Evolutionary conservation across 1,139 yeast species (phyloP), one percentile per base, ranked within the genome.

Genomic region (Pichia sp.): DNA sequence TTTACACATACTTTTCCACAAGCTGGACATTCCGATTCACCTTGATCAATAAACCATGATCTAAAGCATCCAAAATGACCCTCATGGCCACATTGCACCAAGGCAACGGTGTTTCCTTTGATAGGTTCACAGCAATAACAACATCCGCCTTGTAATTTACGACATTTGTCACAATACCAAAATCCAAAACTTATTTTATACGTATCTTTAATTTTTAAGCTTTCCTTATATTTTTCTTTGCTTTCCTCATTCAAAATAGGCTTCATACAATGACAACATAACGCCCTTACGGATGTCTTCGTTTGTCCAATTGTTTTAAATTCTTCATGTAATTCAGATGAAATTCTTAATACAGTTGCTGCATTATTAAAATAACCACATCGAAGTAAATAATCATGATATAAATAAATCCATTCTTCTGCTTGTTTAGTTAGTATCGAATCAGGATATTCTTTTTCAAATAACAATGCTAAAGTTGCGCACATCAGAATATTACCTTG

Each of bases 81-180:
- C 45, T 81, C 73, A 62, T 92, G 97, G 0, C 97, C 97, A 67
- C 97, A 92, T 39, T 69, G 74, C 43, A 86, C 65, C 24, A 81
- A 67, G n/a, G 78, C 78, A 25, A 85, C 76, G 10, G 82, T 74
- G 44, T 85, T 68, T 0, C 95, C 95, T 55, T 75, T 77, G 55
- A 90, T 72, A 3, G 96, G 92, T 57, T 78, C 82, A 50, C 82
- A 73, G 60, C 97, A 92, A 51, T 83, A 77, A n/a, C 82, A 72
- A 62, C 97, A 92, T 36, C 80, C 76, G 52, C 77, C 82, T 51
- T 78, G 82, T 28, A 70, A 69, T 38, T 64, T 68, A 4, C 70
- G 67, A 61, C 97, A 90, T 36, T 71, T 71, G 43, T 80, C 87
- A 65, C 97, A 90, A 60, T 81, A 86, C 96, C 96, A 89, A 55